Conservation (phyloP, 306 rosid species). For the Inga oerstediana region DNA sequence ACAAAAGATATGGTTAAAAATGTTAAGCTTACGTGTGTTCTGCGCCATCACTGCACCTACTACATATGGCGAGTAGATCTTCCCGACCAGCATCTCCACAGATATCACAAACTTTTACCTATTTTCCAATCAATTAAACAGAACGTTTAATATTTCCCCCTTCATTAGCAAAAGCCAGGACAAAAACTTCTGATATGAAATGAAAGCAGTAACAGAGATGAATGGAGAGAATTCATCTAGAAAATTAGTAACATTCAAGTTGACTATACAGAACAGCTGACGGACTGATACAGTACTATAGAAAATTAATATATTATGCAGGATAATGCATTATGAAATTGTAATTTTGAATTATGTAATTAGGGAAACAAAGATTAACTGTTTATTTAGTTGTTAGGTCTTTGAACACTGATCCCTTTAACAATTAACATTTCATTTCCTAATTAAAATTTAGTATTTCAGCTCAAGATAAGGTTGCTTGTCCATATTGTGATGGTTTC, state of each 20-base stretch:
- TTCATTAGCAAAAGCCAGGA: constrained; percentile 1
- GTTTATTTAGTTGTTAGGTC: not conserved
- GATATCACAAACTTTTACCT: constrained; percentile 95
- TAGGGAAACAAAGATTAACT: not conserved
- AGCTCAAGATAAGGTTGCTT: constrained; percentile 1
- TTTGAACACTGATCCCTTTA: not conserved
- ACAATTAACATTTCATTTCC: not conserved
- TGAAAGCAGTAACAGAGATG: not conserved
- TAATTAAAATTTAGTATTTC: not conserved
- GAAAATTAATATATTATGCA: not conserved
- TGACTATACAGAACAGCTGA: constrained; percentile 19
- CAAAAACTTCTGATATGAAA: constrained; percentile 28
- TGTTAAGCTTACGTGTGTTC: constrained; percentile 80
- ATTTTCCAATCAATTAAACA: constrained; percentile 38
- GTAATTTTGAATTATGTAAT: not conserved
- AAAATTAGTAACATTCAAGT: constrained; percentile 13
- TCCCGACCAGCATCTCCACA: constrained; percentile 98
- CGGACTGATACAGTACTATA: not conserved
- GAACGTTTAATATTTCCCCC: not conserved
- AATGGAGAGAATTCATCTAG: not conserved
- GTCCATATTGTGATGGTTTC: not conserved
- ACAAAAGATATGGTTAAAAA: constrained; percentile 17
- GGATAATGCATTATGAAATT: not conserved
- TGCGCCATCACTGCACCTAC: constrained; percentile 96
- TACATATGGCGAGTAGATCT: constrained; percentile 80